Conservation (phyloP, 108 stramenopile species). For the Nitzschia palea region DNA sequence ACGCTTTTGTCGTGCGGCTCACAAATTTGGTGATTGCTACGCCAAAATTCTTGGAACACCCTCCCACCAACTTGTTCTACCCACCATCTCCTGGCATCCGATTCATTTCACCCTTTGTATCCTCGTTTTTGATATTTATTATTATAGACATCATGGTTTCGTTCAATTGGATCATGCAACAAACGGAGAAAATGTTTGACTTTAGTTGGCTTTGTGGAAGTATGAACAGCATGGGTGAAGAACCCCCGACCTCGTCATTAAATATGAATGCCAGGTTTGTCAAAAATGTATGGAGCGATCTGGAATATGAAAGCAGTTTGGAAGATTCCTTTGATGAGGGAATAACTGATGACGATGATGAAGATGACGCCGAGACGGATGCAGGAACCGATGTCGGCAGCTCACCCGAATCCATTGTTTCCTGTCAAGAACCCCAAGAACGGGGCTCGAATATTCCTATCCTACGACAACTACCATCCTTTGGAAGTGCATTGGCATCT, state of each 20-base stretch:
- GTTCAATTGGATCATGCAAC: not conserved
- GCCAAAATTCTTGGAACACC: no score
- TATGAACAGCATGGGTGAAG: not conserved
- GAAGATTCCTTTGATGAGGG: constrained; percentile 1
- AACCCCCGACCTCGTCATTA: not conserved
- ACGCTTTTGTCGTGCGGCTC: no score
- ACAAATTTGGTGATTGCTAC: no score
- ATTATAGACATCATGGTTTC: not conserved
- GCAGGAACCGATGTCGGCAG: not conserved
- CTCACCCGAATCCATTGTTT: not conserved
- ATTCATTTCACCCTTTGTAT: no score
- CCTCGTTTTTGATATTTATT: no score
- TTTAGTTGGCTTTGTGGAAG: constrained; percentile 14
- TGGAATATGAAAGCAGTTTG: constrained; percentile 9
- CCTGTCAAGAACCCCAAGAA: constrained; percentile 5
- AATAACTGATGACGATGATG: not conserved
- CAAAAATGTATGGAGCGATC: constrained; percentile 1
- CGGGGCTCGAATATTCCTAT: constrained; percentile 6
- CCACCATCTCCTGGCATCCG: no score
- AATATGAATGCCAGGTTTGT: not conserved
- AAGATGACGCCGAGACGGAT: not conserved
- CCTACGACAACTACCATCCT: constrained; percentile 8
- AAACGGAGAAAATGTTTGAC: constrained; percentile 7
- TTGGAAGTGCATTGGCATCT: constrained; percentile 11
- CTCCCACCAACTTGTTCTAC: no score